A percentile compares a stretch with the other conserved stretches of the same genome.
phyloP scores from a whole-genome alignment of 2,329 filamentous ascomycete species.

The Stemphylium lycopersici region DNA sequence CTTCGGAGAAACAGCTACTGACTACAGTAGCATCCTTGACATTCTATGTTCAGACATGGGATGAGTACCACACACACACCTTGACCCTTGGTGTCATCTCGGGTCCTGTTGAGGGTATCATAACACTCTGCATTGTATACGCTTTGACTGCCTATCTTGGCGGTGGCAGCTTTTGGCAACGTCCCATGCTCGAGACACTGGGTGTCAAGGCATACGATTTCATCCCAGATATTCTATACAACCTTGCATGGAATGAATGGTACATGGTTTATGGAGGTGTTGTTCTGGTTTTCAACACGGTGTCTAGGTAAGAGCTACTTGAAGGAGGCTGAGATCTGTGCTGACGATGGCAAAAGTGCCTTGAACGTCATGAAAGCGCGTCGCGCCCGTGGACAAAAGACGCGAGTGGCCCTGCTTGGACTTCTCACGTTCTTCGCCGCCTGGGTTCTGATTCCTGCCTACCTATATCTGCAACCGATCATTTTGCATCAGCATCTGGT shows the following conservation, averaged over 20 bases:
- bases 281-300: slow-evolving; percentile 83
- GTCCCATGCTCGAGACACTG: slow-evolving; percentile 74
- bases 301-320: slow-evolving; percentile 61
- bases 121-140: slow-evolving; percentile 83
- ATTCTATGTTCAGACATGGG: slow-evolving; percentile 99
- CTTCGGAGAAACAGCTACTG: neutral
- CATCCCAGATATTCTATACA: slow-evolving; percentile 74
- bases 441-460: slow-evolving; percentile 78
- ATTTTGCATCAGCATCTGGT: slow-evolving; percentile 85
- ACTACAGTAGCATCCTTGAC: slow-evolving; percentile 72
- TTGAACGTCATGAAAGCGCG: slow-evolving; percentile 85
- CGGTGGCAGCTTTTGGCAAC: slow-evolving; percentile 92
- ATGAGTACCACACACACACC: slow-evolving; percentile 97
- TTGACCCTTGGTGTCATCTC: slow-evolving; percentile 91
- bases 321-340: neutral
- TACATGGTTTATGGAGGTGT: slow-evolving; percentile 86
- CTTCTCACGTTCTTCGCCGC: slow-evolving; percentile 79
- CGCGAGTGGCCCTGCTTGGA: slow-evolving; percentile 77
- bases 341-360: slow-evolving; percentile 57
- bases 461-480: slow-evolving; percentile 82
- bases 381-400: slow-evolving; percentile 72
- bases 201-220: slow-evolving; percentile 68
- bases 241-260: slow-evolving; percentile 87
- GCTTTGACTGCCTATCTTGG: slow-evolving; percentile 82
- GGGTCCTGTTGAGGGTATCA: slow-evolving; percentile 91